Conservation (phyloP, 345 rosid genomes). For the Brassica rapa region DNA sequence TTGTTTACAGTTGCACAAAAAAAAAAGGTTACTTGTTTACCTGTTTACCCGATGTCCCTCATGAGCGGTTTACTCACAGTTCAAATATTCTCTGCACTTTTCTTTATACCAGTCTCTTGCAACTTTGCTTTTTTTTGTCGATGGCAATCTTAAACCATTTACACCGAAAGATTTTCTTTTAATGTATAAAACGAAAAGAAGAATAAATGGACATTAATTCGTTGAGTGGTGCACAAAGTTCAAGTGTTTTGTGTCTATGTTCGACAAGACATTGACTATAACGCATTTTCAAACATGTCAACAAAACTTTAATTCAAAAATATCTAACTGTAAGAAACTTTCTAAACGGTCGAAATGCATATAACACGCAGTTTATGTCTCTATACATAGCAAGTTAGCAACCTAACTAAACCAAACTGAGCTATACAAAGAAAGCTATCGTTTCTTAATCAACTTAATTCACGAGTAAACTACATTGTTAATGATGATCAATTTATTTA, state of each 20-base stretch:
- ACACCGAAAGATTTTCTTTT: background rate
- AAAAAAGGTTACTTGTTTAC: slow-evolving; percentile 23
- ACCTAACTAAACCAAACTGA: background rate
- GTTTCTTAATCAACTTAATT: background rate
- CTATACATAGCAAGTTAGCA: background rate
- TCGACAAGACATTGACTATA: background rate
- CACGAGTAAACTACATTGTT: background rate
- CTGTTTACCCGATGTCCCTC: slow-evolving; percentile 37
- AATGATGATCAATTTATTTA: background rate
- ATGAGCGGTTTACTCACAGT: slow-evolving; percentile 27
- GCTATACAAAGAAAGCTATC: background rate
- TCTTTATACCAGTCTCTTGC: slow-evolving; percentile 27
- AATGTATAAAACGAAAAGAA: background rate
- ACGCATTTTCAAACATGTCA: background rate
- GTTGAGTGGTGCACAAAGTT: background rate
- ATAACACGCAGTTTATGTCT: background rate
- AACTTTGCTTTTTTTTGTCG: slow-evolving; percentile 1
- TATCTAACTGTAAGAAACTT: background rate
- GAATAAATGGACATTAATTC: slow-evolving; percentile 3
- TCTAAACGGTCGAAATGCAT: background rate
- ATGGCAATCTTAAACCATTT: background rate
- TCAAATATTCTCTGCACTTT: slow-evolving; percentile 43
- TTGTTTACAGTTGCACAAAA: background rate
- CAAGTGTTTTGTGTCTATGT: background rate
- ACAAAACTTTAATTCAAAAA: background rate